These are phyloP conservation scores for Backusella morwellensis DNA, from an alignment of 192 early-diverging fungal species.

Conservation along the genomic window DNA sequence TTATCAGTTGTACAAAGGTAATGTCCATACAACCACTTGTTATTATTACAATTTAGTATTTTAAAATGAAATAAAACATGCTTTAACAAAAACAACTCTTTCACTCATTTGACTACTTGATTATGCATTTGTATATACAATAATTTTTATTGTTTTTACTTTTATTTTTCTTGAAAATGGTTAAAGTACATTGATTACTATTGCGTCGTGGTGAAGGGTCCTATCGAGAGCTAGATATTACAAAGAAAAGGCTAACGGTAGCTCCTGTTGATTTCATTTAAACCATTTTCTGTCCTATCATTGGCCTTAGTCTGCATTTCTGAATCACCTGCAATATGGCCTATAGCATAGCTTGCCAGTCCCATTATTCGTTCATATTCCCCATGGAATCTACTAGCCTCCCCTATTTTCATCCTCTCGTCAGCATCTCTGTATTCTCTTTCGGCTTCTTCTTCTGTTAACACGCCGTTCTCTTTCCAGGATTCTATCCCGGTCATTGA, in stretches of 20 bases:
- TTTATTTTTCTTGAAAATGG: background rate
- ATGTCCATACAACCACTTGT: no score
- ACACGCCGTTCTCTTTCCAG: background rate
- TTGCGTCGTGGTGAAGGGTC: background rate
- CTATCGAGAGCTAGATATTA: background rate
- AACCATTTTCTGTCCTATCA: conserved; percentile 12
- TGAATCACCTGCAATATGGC: conserved; percentile 25
- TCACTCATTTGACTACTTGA: background rate
- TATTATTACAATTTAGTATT: background rate
- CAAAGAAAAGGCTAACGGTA: background rate
- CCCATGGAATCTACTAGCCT: conserved; percentile 27
- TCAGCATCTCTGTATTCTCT: conserved; percentile 15
- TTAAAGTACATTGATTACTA: background rate
- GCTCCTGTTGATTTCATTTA: conserved; percentile 24
- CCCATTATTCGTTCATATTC: conserved; percentile 31
- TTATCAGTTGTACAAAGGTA: no score
- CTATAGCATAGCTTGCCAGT: conserved; percentile 4
- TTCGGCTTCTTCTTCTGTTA: background rate
- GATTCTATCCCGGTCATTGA: conserved; percentile 5
- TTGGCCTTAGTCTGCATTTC: conserved; percentile 24
- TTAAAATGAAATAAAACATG: no score
- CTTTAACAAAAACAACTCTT: no score
- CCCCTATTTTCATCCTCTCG: background rate
- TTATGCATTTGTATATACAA: background rate
- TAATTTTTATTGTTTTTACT: background rate